Conservation (phyloP, 139 green algal genomes). For the Tetraselmis striata region DNA sequence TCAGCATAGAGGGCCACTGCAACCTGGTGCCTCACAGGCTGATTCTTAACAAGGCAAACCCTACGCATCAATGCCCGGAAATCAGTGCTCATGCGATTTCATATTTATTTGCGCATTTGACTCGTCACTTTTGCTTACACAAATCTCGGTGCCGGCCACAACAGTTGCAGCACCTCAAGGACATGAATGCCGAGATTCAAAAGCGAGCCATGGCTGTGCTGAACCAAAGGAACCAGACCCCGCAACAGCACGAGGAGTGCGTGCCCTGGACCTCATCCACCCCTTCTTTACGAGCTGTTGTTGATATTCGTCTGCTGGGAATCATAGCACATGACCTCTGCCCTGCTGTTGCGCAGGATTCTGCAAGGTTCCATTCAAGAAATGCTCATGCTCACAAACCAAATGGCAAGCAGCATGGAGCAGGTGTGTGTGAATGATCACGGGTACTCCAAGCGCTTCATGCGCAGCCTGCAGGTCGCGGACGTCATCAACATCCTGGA, state of each 20-base stretch:
- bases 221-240: neutral
- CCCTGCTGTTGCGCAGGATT: neutral
- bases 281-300: no score
- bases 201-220: neutral
- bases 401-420: conserved; percentile 27
- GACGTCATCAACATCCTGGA: conserved; percentile 44
- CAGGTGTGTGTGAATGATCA: conserved; percentile 32
- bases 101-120: no score
- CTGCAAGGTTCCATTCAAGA: conserved; percentile 6
- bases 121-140: no score
- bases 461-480: conserved; percentile 45
- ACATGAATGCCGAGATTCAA: neutral
- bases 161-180: conserved; percentile 7
- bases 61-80: no score
- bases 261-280: neutral
- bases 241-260: neutral
- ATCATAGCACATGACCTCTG: no score
- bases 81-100: no score
- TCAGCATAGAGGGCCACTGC: conserved; percentile 35
- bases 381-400: conserved; percentile 3
- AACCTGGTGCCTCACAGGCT: conserved; percentile 30
- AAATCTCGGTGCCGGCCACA: no score
- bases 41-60: conserved; percentile 11
- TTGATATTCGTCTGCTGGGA: neutral
- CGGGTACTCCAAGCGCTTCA: conserved; percentile 43